A percentile compares a stretch with the other conserved stretches of the same genome.
Conservation (phyloP, 768 basidiomycete species). For the Auricularia sp. region DNA sequence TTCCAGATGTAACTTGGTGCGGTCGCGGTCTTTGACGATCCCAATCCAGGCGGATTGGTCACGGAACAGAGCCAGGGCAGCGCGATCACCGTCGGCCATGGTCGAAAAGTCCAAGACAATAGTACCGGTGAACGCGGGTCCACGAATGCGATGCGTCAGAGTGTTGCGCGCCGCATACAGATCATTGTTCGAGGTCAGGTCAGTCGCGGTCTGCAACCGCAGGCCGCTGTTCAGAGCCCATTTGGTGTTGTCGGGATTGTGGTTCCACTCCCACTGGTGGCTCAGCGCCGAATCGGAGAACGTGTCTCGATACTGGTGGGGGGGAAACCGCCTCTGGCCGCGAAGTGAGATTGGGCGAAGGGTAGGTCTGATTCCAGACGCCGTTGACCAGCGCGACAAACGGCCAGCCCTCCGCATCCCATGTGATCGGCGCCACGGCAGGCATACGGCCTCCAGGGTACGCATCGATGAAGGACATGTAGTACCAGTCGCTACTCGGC, state of each 20-base stretch:
- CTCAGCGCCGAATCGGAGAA: no score
- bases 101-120: constrained; percentile 3
- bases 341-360: not conserved
- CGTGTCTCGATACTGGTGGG: constrained; percentile 2
- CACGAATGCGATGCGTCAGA: constrained; percentile 6
- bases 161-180: constrained; percentile 8
- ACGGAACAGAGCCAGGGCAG: constrained; percentile 5
- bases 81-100: constrained; percentile 6
- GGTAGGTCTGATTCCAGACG: not conserved
- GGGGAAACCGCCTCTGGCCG: not conserved
- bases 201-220: constrained; percentile 5
- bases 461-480: constrained; percentile 2
- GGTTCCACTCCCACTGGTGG: constrained; percentile 6
- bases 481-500: not conserved
- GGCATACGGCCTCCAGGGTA: constrained; percentile 3
- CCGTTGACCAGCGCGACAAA: not conserved
- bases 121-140: constrained; percentile 5
- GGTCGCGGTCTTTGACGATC: not conserved
- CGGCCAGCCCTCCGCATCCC: not conserved
- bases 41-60: constrained; percentile 5
- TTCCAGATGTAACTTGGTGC: not conserved
- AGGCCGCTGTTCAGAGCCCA: constrained; percentile 3
- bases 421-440: constrained; percentile 1
- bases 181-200: not conserved
- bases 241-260: constrained; percentile 1